Evolutionary conservation across 257 asterid species (phyloP).

Genomic region (Salvia splendens): DNA sequence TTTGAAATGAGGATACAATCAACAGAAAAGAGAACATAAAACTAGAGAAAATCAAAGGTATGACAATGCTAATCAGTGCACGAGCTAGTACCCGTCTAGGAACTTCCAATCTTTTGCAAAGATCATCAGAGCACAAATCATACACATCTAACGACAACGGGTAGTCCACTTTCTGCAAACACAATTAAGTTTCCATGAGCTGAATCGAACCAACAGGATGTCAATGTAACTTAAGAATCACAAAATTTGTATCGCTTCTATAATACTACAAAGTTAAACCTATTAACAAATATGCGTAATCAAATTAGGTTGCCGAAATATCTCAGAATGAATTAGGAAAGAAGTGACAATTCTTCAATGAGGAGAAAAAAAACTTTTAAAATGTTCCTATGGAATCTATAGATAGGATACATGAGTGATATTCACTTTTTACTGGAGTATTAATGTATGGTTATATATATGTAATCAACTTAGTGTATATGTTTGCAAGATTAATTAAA

Average conservation of each 20-base stretch:
- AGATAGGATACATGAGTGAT: background rate
- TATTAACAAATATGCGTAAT: background rate
- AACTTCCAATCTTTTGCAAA: conserved; percentile 74
- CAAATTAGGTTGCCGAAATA: background rate
- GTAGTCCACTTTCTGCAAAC: conserved; percentile 89
- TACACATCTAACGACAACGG: conserved; percentile 89
- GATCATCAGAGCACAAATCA: conserved; percentile 94
- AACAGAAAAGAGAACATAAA: conserved; percentile 6
- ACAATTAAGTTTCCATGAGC: conserved; percentile 20
- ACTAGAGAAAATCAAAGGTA: conserved; percentile 16
- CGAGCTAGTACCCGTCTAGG: conserved; percentile 74
- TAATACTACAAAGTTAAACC: conserved; percentile 5
- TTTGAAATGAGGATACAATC: conserved; percentile 23
- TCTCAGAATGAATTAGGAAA: background rate
- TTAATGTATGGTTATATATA: background rate
- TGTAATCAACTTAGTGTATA: conserved; percentile 9
- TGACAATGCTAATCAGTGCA: conserved; percentile 3
- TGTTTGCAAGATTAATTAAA: conserved; percentile 6
- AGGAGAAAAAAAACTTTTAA: background rate
- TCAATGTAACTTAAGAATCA: too few species aligned
- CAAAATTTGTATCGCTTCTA: background rate
- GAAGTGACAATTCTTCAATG: background rate
- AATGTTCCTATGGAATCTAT: background rate
- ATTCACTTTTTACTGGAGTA: background rate
- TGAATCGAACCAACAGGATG: conserved; percentile 2